Percentiles rank a stretch among this genome's conserved stretches.
These are phyloP conservation scores for Coniochaeta prunicola DNA, from an alignment of 2,329 filamentous ascomycete species.

Conservation along the genomic window DNA sequence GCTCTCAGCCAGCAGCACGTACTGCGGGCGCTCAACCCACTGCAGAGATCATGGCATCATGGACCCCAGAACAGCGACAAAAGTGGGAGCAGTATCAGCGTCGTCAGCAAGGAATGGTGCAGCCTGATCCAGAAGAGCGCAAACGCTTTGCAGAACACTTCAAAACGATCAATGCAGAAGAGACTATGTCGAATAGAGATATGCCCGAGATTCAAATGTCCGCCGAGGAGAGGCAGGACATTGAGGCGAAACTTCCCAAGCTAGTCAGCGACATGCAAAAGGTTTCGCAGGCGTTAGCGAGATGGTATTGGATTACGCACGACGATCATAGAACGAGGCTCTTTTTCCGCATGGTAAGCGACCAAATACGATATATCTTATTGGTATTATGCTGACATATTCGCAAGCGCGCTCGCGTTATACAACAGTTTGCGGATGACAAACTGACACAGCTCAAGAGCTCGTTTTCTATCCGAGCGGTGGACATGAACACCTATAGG, in stretches of 20 bases:
- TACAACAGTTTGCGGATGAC: conserved; percentile 46
- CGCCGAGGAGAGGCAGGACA: conserved; percentile 35
- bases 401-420: conserved; percentile 41
- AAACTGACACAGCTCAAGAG: conserved; percentile 36
- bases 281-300: conserved; percentile 34
- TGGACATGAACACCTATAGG: conserved; percentile 43
- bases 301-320: conserved; percentile 39
- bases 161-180: conserved; percentile 21
- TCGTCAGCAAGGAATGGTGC: not conserved
- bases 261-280: conserved; percentile 34
- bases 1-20: conserved; percentile 19
- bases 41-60: conserved; percentile 29
- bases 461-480: conserved; percentile 41
- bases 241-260: conserved; percentile 32
- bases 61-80: conserved; percentile 37
- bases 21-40: conserved; percentile 17
- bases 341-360: conserved; percentile 47
- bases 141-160: conserved; percentile 14
- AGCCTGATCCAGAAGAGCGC: conserved; percentile 31
- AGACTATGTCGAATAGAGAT: conserved; percentile 28
- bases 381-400: not conserved
- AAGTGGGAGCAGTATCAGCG: conserved; percentile 29
- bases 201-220: conserved; percentile 40
- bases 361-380: not conserved
- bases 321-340: conserved; percentile 42